phyloP scores from a whole-genome alignment of 2,329 filamentous ascomycete species.

The Lachnellula cervina region DNA sequence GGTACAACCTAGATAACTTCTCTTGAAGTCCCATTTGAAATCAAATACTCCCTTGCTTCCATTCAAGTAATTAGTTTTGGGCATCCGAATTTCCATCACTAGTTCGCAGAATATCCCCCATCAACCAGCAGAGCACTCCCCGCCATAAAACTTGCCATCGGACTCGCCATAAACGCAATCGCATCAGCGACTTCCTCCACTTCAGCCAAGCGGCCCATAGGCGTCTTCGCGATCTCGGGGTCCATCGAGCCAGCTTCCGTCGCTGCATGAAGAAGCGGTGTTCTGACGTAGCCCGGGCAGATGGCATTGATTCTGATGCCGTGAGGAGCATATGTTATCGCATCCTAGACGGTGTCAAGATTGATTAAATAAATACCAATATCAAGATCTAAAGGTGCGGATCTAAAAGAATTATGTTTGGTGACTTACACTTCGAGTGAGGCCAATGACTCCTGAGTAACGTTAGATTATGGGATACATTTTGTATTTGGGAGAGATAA shows the following conservation, averaged over 20 bases:
- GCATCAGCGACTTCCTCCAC: constrained; percentile 51
- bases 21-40: background rate
- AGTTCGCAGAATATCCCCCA: constrained; percentile 36
- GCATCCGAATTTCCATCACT: background rate
- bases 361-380: background rate
- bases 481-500: background rate
- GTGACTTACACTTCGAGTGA: constrained; percentile 8
- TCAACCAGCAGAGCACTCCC: constrained; percentile 45
- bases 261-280: constrained; percentile 34
- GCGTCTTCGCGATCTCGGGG: constrained; percentile 40
- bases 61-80: background rate
- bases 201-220: constrained; percentile 42
- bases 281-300: constrained; percentile 49
- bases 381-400: background rate
- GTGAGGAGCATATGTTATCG: constrained; percentile 44
- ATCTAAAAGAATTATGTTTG: background rate
- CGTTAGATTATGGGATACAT: background rate
- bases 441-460: constrained; percentile 2
- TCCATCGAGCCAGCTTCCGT: constrained; percentile 31
- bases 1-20: background rate
- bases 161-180: constrained; percentile 47
- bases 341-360: constrained; percentile 34
- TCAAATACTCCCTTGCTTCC: background rate
- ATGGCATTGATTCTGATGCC: constrained; percentile 57
- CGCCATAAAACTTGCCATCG: constrained; percentile 49